Percentiles rank a stretch among this genome's conserved stretches.
phyloP scores from a whole-genome alignment of 441 rosid genomes.

The Hura crepitans region DNA sequence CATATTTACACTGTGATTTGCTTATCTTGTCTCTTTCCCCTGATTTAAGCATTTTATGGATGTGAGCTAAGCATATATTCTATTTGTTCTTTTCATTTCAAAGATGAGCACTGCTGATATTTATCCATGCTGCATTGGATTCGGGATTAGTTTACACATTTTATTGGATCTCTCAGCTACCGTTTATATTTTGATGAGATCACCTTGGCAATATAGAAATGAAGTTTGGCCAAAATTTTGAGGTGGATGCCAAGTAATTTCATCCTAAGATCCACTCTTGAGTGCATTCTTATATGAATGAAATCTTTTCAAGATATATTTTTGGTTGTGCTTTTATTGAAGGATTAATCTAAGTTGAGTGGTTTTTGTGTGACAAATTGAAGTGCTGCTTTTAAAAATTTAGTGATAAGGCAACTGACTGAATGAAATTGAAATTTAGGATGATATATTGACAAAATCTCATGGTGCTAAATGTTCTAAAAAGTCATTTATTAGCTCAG shows the following conservation, averaged over 20 bases:
- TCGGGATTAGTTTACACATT: background rate
- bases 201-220: background rate
- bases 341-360: background rate
- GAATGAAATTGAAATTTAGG: background rate
- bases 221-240: background rate
- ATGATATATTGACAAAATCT: background rate
- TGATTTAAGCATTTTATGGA: slow-evolving; percentile 4
- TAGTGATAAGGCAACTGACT: too few relatives aligned
- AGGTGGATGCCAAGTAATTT: background rate
- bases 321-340: background rate
- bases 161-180: background rate
- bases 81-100: background rate
- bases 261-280: background rate
- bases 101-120: background rate
- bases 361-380: background rate
- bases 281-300: background rate
- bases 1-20: background rate
- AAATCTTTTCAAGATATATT: background rate
- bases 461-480: background rate
- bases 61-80: background rate
- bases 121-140: background rate
- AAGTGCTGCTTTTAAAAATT: background rate
- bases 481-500: background rate
- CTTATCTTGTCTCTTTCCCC: background rate
- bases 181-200: background rate